Percentiles rank a stretch among this genome's conserved stretches.
Evolutionary conservation across 352 stramenopile genomes (phyloP).

Genomic region (Aphanomyces invadans): DNA sequence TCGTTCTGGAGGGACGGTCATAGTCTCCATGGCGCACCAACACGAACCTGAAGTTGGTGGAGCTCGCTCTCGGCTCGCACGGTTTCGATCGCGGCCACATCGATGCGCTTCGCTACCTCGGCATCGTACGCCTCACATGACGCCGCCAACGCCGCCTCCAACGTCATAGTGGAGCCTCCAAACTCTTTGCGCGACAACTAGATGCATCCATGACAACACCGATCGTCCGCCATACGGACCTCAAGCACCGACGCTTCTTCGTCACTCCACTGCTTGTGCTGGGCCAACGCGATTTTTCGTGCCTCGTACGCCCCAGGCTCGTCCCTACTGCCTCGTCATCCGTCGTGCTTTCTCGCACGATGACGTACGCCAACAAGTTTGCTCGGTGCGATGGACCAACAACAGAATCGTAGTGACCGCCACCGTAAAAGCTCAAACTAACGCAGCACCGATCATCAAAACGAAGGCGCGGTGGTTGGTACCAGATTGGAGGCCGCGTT

Average conservation of each 20-base stretch:
- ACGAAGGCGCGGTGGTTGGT: slow-evolving; percentile 10
- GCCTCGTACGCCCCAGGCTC: slow-evolving; percentile 55
- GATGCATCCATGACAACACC: background rate
- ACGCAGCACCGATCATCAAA: no score
- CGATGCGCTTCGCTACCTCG: slow-evolving; percentile 26
- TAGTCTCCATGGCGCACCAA: background rate
- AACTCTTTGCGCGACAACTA: slow-evolving; percentile 16
- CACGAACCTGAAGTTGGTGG: slow-evolving; percentile 47
- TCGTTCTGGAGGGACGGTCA: slow-evolving; percentile 22
- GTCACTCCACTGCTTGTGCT: slow-evolving; percentile 27
- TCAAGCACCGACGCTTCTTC: slow-evolving; percentile 34
- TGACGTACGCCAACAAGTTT: slow-evolving; percentile 38
- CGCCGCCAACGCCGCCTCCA: slow-evolving; percentile 67
- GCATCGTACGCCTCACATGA: slow-evolving; percentile 44
- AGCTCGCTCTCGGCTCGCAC: slow-evolving; percentile 68
- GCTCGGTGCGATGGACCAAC: slow-evolving; percentile 42
- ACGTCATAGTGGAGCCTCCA: slow-evolving; percentile 27
- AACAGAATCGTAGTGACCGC: slow-evolving; percentile 88
- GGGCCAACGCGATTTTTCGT: slow-evolving; percentile 32
- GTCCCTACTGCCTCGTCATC: slow-evolving; percentile 25
- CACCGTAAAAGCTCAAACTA: slow-evolving; percentile 88
- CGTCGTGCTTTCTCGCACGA: background rate
- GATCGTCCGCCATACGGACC: slow-evolving; percentile 59
- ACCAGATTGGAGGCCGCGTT: slow-evolving; percentile 61
- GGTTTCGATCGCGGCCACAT: slow-evolving; percentile 40